A percentile compares a stretch with the other conserved stretches of the same genome.
Evolutionary conservation across 2,329 filamentous ascomycete genomes (phyloP).

Genomic region (Myriosclerotinia curreyana): DNA sequence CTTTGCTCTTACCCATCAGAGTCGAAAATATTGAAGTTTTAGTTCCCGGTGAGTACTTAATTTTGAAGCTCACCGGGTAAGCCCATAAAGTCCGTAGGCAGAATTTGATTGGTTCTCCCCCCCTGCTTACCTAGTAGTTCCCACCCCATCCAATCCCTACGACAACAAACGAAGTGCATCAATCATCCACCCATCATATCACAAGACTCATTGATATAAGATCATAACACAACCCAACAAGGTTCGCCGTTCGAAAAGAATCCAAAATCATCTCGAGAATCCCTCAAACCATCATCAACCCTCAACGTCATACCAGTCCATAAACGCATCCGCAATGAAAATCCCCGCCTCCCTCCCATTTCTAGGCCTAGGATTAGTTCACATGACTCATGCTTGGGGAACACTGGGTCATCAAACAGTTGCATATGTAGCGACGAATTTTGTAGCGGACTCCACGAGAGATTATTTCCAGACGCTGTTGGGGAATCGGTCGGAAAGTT

Average conservation of each 20-base stretch:
- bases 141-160: background rate
- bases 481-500: constrained; percentile 52
- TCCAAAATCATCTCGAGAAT: background rate
- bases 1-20: too few relatives aligned
- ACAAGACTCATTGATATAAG: background rate
- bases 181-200: background rate
- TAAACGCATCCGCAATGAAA: background rate
- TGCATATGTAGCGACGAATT: constrained; percentile 59
- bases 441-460: constrained; percentile 56
- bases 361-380: constrained; percentile 18
- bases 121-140: too few relatives aligned
- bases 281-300: background rate
- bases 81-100: too few relatives aligned
- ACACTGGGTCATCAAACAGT: constrained; percentile 63
- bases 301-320: background rate
- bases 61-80: too few relatives aligned
- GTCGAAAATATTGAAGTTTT: too few relatives aligned
- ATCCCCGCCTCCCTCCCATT: background rate
- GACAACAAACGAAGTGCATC: background rate
- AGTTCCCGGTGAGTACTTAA: too few relatives aligned
- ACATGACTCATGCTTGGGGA: constrained; percentile 31
- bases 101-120: too few relatives aligned
- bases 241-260: too few relatives aligned
- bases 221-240: background rate
- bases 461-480: constrained; percentile 57